Evolutionary conservation across 1,139 yeast genomes (phyloP).

Genomic region (Sugiyamaella pinicola): DNA sequence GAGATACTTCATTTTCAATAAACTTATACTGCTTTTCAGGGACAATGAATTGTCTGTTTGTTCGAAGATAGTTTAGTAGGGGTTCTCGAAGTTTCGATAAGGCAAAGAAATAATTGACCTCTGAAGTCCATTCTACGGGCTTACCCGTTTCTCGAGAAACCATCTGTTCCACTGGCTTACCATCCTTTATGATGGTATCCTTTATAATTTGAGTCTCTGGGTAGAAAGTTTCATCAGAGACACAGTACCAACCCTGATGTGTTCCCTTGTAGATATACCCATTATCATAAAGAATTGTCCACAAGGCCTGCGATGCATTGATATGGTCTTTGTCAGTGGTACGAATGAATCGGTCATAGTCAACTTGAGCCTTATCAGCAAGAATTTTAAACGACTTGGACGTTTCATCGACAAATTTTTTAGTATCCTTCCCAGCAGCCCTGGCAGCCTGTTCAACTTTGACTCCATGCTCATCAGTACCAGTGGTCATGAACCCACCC

Average conservation of each 20-base stretch:
- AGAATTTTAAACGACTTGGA: constrained; percentile 64
- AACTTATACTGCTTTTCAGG: constrained; percentile 63
- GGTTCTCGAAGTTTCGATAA: constrained; percentile 60
- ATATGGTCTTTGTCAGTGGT: constrained; percentile 86
- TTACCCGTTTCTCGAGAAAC: constrained; percentile 75
- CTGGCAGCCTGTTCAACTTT: constrained; percentile 82
- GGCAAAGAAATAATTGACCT: constrained; percentile 83
- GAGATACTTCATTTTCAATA: constrained; percentile 60
- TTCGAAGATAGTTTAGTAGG: constrained; percentile 53
- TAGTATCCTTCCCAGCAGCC: constrained; percentile 57
- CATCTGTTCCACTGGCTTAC: constrained; percentile 44
- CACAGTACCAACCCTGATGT: constrained; percentile 93
- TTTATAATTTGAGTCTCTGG: constrained; percentile 75
- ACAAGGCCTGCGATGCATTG: constrained; percentile 62
- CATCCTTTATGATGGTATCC: constrained; percentile 43
- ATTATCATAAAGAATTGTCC: constrained; percentile 61
- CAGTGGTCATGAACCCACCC: constrained; percentile 64
- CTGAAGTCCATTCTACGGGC: constrained; percentile 74
- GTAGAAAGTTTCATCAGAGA: constrained; percentile 92
- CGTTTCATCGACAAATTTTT: constrained; percentile 70
- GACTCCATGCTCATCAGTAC: constrained; percentile 96
- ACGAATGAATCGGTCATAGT: constrained; percentile 77
- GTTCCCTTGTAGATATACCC: constrained; percentile 78
- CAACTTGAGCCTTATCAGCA: constrained; percentile 58
- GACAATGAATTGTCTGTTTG: constrained; percentile 55